These are phyloP conservation scores for Mallotus nudiflorus DNA, from an alignment of 345 rosid species.

Conservation along the genomic window DNA sequence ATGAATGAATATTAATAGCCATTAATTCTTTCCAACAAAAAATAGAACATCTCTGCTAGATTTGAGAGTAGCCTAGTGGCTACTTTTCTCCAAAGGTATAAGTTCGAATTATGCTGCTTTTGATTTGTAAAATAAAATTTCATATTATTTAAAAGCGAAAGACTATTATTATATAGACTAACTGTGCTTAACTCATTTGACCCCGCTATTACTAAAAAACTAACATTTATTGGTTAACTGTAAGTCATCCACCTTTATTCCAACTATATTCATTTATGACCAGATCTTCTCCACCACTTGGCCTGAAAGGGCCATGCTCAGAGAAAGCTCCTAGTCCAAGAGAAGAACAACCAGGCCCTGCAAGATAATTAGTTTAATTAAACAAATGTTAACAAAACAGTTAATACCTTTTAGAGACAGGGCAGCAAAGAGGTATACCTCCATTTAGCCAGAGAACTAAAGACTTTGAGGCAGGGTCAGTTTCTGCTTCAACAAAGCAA, in stretches of 20 bases:
- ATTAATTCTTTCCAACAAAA: background rate
- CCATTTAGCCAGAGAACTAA: conserved; percentile 20
- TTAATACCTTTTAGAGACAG: too few species aligned
- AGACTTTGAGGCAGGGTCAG: conserved; percentile 9
- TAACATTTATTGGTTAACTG: background rate
- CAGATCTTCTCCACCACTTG: conserved; percentile 15
- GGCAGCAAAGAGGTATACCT: conserved; percentile 1
- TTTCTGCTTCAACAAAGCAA: conserved; percentile 24
- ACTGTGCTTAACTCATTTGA: too few species aligned
- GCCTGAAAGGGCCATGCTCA: conserved; percentile 34
- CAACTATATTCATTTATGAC: conserved; percentile 24
- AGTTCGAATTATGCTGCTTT: too few species aligned
- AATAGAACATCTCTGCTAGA: too few species aligned
- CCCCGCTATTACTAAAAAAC: background rate
- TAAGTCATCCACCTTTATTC: conserved; percentile 23
- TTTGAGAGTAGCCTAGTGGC: too few species aligned
- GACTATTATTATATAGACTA: too few species aligned
- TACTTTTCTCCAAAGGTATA: too few species aligned
- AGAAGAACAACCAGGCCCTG: conserved; percentile 35
- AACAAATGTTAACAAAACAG: too few species aligned
- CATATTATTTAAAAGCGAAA: too few species aligned
- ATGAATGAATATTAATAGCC: background rate
- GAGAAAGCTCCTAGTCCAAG: conserved; percentile 32
- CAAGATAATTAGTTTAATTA: background rate
- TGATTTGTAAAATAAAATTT: too few species aligned